phyloP scores from a whole-genome alignment of 805 yeast species.

The Kluyveromyces siamensis region DNA sequence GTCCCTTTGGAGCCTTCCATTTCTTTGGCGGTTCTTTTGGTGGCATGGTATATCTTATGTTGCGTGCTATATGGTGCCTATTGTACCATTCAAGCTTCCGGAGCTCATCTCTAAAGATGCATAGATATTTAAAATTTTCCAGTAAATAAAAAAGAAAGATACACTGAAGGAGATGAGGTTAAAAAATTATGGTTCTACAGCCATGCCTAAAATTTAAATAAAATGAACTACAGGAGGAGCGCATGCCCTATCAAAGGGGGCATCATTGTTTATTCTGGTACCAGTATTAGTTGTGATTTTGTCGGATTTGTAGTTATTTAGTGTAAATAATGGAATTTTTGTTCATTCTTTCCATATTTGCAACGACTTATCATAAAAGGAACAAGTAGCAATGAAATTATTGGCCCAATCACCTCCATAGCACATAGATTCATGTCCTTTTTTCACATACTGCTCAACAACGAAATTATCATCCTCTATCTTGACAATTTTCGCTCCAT shows the following conservation, averaged over 20 bases:
- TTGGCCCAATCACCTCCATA: slow-evolving; percentile 88
- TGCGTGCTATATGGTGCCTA: neutral
- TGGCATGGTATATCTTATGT: slow-evolving; percentile 25
- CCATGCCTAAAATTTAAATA: neutral
- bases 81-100: neutral
- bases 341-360: slow-evolving; percentile 51
- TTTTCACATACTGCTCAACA: slow-evolving; percentile 33
- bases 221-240: no score
- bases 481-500: slow-evolving; percentile 70
- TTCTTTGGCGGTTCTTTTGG: slow-evolving; percentile 48
- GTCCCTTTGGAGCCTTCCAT: slow-evolving; percentile 88
- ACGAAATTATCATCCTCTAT: slow-evolving; percentile 27
- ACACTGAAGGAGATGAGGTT: neutral
- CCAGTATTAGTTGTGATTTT: no score
- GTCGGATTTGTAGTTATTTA: neutral
- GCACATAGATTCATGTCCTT: slow-evolving; percentile 84
- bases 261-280: no score
- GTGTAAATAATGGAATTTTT: neutral
- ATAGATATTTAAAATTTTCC: neutral
- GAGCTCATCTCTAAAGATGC: neutral
- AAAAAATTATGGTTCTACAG: no score
- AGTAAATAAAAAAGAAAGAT: neutral
- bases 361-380: slow-evolving; percentile 79
- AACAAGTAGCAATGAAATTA: slow-evolving; percentile 65
- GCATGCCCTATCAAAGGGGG: no score